Evolutionary conservation across 1,139 yeast species (phyloP).

Genomic region (Yamadazyma spencermartinsiae): DNA sequence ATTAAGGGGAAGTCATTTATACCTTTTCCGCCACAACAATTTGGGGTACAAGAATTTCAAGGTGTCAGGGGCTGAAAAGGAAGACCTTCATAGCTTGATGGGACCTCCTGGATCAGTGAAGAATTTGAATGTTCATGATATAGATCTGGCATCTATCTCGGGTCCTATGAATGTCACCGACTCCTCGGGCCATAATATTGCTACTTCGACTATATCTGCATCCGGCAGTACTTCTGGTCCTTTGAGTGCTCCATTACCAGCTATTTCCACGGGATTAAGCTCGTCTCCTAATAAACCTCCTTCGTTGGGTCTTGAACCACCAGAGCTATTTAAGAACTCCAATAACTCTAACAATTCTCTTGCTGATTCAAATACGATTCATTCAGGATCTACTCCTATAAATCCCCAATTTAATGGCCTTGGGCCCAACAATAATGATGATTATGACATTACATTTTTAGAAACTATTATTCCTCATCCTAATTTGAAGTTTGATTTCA

Average conservation of each 20-base stretch:
- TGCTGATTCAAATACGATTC: slow-evolving; percentile 2
- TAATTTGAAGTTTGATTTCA: slow-evolving; percentile 55
- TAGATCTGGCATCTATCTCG: slow-evolving; percentile 14
- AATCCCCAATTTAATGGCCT: slow-evolving; percentile 4
- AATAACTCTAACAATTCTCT: slow-evolving; percentile 11
- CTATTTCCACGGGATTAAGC: neutral
- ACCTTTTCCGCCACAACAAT: slow-evolving; percentile 43
- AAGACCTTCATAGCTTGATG: slow-evolving; percentile 5
- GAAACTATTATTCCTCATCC: slow-evolving; percentile 60
- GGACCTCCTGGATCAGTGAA: slow-evolving; percentile 5
- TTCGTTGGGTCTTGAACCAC: slow-evolving; percentile 13
- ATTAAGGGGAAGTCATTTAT: slow-evolving; percentile 61
- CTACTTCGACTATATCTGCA: slow-evolving; percentile 2
- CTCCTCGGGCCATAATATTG: neutral
- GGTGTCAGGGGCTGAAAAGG: slow-evolving; percentile 6
- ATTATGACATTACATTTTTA: slow-evolving; percentile 25
- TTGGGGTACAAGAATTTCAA: slow-evolving; percentile 13
- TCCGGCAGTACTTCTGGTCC: slow-evolving; percentile 11
- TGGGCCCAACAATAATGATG: slow-evolving; percentile 11
- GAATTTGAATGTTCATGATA: slow-evolving; percentile 16
- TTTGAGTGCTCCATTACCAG: slow-evolving; percentile 10
- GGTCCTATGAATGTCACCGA: slow-evolving; percentile 8
- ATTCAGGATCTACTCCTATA: slow-evolving; percentile 8
- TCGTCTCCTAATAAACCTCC: slow-evolving; percentile 3
- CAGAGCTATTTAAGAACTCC: slow-evolving; percentile 10